Percentiles rank a stretch among this genome's conserved stretches.
Conservation (phyloP, 1,284 basidiomycete genomes). For the Volvariella surrecta region DNA sequence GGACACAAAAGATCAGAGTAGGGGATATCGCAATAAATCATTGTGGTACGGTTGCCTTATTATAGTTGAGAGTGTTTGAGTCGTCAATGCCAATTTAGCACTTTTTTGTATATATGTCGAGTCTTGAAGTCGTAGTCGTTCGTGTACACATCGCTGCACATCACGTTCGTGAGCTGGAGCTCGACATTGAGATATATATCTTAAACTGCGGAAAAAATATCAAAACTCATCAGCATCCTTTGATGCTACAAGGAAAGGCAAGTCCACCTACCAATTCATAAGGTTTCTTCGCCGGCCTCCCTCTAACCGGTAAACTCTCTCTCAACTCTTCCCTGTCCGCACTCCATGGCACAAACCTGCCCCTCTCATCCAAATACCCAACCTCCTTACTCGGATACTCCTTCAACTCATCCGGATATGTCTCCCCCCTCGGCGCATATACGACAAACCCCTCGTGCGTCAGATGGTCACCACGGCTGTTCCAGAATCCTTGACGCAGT, state of each 20-base stretch:
- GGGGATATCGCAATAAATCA: too few relatives aligned
- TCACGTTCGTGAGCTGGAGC: too few relatives aligned
- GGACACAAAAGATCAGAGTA: too few relatives aligned
- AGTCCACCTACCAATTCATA: constrained; percentile 43
- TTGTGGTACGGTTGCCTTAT: too few relatives aligned
- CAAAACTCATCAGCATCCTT: too few relatives aligned
- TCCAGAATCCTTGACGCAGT: constrained; percentile 55
- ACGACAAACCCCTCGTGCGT: constrained; percentile 46
- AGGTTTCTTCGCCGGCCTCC: constrained; percentile 40
- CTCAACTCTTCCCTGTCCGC: constrained; percentile 42
- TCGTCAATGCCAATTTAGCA: too few relatives aligned
- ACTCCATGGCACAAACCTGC: constrained; percentile 28
- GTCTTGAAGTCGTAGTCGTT: too few relatives aligned
- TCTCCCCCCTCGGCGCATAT: constrained; percentile 43
- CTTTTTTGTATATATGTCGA: too few relatives aligned
- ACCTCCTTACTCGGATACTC: constrained; percentile 44
- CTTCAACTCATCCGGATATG: constrained; percentile 49
- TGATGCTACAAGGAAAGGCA: too few relatives aligned
- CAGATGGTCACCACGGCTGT: constrained; percentile 59
- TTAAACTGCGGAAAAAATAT: neutral
- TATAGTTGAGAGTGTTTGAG: too few relatives aligned
- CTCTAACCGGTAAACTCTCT: constrained; percentile 45
- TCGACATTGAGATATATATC: neutral
- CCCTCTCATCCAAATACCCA: constrained; percentile 45
- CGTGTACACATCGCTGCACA: neutral